phyloP scores from a whole-genome alignment of 2,329 filamentous ascomycete species.

The Ceratocystis lukuohia region DNA sequence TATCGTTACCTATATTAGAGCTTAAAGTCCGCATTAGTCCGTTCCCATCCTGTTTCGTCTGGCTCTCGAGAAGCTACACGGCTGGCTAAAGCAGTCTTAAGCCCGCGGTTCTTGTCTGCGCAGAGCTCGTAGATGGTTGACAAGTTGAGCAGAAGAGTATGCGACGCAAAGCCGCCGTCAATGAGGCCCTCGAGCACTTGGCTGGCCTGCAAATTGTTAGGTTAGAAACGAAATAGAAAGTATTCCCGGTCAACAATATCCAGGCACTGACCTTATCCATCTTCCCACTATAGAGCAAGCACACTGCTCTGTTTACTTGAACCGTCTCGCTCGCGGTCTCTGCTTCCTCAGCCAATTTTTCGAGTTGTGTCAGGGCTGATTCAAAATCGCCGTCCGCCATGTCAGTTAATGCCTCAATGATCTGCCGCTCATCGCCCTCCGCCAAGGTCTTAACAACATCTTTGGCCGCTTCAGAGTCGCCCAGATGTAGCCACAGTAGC shows the following conservation, averaged over 20 bases:
- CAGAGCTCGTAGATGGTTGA: conserved; percentile 85
- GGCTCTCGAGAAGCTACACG: conserved; percentile 48
- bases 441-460: conserved; percentile 32
- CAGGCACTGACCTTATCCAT: conserved; percentile 49
- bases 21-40: conserved; percentile 62
- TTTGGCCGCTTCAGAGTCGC: conserved; percentile 58
- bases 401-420: conserved; percentile 55
- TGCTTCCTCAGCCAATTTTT: conserved; percentile 31
- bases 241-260: background rate
- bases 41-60: conserved; percentile 52
- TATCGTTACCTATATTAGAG: conserved; percentile 31
- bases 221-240: background rate
- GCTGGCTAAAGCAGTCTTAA: conserved; percentile 61
- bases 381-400: conserved; percentile 68
- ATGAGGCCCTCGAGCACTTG: conserved; percentile 54
- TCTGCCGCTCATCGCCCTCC: conserved; percentile 30
- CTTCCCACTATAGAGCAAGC: conserved; percentile 64
- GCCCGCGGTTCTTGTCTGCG: conserved; percentile 56
- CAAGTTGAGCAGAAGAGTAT: conserved; percentile 76
- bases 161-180: conserved; percentile 51
- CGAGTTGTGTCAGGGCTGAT: conserved; percentile 50
- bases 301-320: conserved; percentile 71
- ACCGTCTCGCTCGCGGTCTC: conserved; percentile 50
- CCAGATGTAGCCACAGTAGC: conserved; percentile 64
- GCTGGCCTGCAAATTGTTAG: conserved; percentile 38